A percentile compares a stretch with the other conserved stretches of the same genome.
phyloP scores from a whole-genome alignment of 164 flowering plant species.

The Vitis labrusca region DNA sequence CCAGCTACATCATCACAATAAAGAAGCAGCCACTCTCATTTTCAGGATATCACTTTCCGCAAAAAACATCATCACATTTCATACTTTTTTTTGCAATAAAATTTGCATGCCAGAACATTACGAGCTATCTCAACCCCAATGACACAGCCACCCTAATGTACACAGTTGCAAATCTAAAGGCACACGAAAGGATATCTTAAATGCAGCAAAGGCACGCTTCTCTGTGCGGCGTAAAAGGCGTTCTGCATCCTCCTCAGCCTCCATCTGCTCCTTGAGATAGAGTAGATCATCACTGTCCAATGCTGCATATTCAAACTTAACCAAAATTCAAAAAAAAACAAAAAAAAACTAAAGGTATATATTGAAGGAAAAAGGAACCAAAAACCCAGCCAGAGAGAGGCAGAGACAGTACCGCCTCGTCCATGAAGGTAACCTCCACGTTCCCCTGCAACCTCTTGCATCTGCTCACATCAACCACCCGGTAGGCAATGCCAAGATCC shows the following conservation, averaged over 20 bases:
- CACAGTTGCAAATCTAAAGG: neutral
- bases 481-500: slow-evolving; percentile 71
- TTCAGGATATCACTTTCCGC: no score
- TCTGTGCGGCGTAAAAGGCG: slow-evolving; percentile 94
- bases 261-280: slow-evolving; percentile 98
- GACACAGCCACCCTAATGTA: neutral
- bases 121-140: neutral
- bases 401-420: slow-evolving; percentile 71
- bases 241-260: slow-evolving; percentile 99
- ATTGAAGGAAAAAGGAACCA: no score
- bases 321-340: slow-evolving; percentile 15
- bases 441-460: slow-evolving; percentile 99
- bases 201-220: slow-evolving; percentile 98
- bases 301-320: slow-evolving; percentile 58
- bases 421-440: slow-evolving; percentile 99
- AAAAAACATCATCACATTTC: no score
- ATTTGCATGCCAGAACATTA: neutral
- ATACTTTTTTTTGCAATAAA: neutral
- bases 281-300: slow-evolving; percentile 98
- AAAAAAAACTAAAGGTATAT: neutral
- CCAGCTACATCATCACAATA: no score
- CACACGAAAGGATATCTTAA: slow-evolving; percentile 85
- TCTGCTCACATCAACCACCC: slow-evolving; percentile 82
- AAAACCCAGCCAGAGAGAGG: slow-evolving; percentile 3
- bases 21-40: no score